These are phyloP conservation scores for Yarrowia bubula DNA, from an alignment of 805 yeast genomes.

Conservation along the genomic window DNA sequence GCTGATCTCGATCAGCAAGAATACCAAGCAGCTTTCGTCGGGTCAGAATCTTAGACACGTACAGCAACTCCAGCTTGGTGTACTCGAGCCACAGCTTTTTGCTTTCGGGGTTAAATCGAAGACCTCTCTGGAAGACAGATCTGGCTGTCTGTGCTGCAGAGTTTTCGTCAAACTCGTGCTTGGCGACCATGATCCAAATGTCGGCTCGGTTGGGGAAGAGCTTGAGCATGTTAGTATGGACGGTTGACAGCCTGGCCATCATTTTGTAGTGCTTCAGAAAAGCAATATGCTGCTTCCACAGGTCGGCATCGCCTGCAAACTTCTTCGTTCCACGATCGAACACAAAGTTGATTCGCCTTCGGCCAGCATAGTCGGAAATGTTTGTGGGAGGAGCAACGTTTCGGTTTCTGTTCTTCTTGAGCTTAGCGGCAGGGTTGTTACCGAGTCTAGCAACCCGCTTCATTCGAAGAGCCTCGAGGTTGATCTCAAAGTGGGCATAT, in stretches of 20 bases:
- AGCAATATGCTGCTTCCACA: conserved; percentile 77
- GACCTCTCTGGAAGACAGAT: conserved; percentile 75
- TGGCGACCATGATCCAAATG: conserved; percentile 94
- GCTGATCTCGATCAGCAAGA: conserved; percentile 58
- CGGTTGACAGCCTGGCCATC: conserved; percentile 44
- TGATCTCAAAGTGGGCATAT: conserved; percentile 77
- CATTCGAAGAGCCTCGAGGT: conserved; percentile 71
- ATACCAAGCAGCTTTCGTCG: conserved; percentile 81
- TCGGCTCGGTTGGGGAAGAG: conserved; percentile 88
- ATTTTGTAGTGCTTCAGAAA: conserved; percentile 45
- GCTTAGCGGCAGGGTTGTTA: conserved; percentile 51
- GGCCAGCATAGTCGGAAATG: conserved; percentile 83
- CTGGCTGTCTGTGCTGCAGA: conserved; percentile 88
- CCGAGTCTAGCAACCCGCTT: conserved; percentile 66
- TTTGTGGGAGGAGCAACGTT: conserved; percentile 4
- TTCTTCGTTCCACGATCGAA: conserved; percentile 78
- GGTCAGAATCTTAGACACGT: conserved; percentile 76
- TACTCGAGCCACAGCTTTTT: conserved; percentile 78
- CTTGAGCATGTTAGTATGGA: conserved; percentile 74
- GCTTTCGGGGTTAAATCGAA: conserved; percentile 78
- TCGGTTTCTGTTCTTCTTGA: conserved; percentile 27
- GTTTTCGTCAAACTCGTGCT: conserved; percentile 85
- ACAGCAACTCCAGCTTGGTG: conserved; percentile 82
- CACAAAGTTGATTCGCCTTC: conserved; percentile 74
- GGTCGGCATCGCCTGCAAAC: conserved; percentile 69